Evolutionary conservation across 2,329 filamentous ascomycete species (phyloP).

Genomic region (Ophiocordyceps sinensis): DNA sequence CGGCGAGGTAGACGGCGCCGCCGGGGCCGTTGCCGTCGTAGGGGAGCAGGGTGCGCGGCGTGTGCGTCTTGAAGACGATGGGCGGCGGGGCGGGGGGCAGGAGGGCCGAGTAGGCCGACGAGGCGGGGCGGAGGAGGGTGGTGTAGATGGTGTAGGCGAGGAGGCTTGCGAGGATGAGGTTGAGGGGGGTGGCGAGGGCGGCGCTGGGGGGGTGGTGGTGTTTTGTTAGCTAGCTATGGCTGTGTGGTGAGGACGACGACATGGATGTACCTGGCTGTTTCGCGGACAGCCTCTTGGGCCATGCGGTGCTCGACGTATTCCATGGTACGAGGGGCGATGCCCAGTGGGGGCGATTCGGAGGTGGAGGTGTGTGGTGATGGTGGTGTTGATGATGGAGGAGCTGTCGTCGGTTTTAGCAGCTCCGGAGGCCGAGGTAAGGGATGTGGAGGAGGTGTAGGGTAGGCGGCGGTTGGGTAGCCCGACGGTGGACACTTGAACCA

Average conservation of each 20-base stretch:
- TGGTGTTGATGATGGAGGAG: neutral
- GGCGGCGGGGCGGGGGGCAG: conserved; percentile 41
- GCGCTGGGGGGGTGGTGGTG: conserved; percentile 13
- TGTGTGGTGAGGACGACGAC: too few relatives aligned
- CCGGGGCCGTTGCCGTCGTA: conserved; percentile 60
- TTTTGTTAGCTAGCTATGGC: neutral
- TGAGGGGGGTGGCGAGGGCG: conserved; percentile 44
- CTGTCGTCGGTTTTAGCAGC: too few relatives aligned
- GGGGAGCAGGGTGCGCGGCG: conserved; percentile 65
- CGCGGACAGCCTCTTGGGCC: conserved; percentile 35
- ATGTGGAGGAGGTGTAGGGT: neutral
- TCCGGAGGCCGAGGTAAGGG: neutral
- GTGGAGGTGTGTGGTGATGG: neutral
- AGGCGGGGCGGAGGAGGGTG: conserved; percentile 45
- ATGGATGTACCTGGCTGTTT: conserved; percentile 22
- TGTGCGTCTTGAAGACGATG: conserved; percentile 54
- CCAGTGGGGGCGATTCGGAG: neutral
- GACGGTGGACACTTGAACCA: too few relatives aligned
- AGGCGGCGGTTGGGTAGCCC: neutral
- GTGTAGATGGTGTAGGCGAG: conserved; percentile 45
- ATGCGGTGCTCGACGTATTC: conserved; percentile 44
- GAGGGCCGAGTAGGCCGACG: conserved; percentile 35
- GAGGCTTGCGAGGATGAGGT: conserved; percentile 42
- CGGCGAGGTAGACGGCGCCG: conserved; percentile 74
- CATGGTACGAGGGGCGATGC: conserved; percentile 19